Base-by-base conservation (phyloP, 495 filamentous ascomycete species). In the Aspergillus baeticus region DNA sequence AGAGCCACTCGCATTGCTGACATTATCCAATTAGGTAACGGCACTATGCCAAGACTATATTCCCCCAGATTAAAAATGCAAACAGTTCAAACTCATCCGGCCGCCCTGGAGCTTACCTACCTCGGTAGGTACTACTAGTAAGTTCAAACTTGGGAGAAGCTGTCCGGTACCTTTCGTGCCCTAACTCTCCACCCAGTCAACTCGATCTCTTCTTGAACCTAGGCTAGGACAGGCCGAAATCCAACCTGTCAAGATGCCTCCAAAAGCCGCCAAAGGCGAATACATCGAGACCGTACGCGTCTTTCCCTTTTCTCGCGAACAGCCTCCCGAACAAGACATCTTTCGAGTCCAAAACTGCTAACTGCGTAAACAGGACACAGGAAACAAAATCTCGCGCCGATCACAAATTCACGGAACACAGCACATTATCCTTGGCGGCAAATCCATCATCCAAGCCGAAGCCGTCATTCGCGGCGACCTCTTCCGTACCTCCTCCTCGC, bases 361-460 rank as follows among this genome's bases (percentile, higher is more conserved):
- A 18, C 36, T 35, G 39, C 42, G 1, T 49, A 58, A 54, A 51
- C 57, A 96, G 91, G 92, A 96, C 76, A 97, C 92, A 23, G 94
- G 94, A 59, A 98, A 98, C 81, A 97, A 97, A 79, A 92, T 98
- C 61, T 93, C 92, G 34, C 90, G 94, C 63, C 89, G 90, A 48
- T 86, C 88, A 48, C 84, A 87, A 63, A 88, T 98, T 60, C 86
- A 96, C 69, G 94, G 94, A 65, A 96, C 92, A 22, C 91, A 93
- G 56, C 93, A 98, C 76, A 96, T 98, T 70, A 96, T 96, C 73
- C 90, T 98, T 13, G 93, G 90, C 61, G 94, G 94, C 54, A 95
- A 93, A 72, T 94, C 91, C 10, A 89, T 97, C 61, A 95, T 98
- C 67, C 87, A 91, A 74, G 86, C 90, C 52, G 89, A 95, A 64